Base-by-base conservation (phyloP, 2,329 filamentous ascomycete genomes). In the Fusarium chlamydosporum region DNA sequence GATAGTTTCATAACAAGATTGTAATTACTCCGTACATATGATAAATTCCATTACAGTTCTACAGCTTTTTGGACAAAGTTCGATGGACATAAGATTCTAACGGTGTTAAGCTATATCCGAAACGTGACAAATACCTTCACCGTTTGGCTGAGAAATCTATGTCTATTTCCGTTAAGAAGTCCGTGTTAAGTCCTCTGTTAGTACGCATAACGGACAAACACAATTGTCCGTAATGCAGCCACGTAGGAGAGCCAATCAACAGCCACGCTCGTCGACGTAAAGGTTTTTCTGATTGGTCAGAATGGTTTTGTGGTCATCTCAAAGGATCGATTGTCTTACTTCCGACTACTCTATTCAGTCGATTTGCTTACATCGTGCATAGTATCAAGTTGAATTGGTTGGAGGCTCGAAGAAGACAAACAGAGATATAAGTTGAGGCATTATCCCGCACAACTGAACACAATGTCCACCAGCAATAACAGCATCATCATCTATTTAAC, bases 211-310 rank as follows among this genome's bases (percentile, higher is more conserved):
- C 60, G 62, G 62, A 65, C 23, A 65, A 60, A 33, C 38, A 7
- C 9, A 26, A 16, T 50, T 65, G 62, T 65, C 60, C 62, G 62
- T 15, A 16, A 46, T n/a, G 20, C n/a, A 9, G 6, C 4, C 6
- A 8, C 18, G 29, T 29, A 54, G 29, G n/a, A 1, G 2, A 6
- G 18, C 66, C 40, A 68, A 69, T 69, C 55, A 53, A 1, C 2
- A 2, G 1, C 61, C 52, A 62, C 58, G 3, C 63, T 9, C 7
- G 4, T 31, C 50, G 15, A 4, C 29, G 58, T 53, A 61, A 47
- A 4, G 9, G 29, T 58, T 55, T 51, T 68, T 63, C 4, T 56
- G 29, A 63, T 67, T 68, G 59, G 71, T 9, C 37, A 5, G 10
- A 10, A 8, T 26, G n/a, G 18, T 9, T 27, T 6, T 12, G 35